Conservation (phyloP, 495 filamentous ascomycete genomes). For the Platismatia glauca region DNA sequence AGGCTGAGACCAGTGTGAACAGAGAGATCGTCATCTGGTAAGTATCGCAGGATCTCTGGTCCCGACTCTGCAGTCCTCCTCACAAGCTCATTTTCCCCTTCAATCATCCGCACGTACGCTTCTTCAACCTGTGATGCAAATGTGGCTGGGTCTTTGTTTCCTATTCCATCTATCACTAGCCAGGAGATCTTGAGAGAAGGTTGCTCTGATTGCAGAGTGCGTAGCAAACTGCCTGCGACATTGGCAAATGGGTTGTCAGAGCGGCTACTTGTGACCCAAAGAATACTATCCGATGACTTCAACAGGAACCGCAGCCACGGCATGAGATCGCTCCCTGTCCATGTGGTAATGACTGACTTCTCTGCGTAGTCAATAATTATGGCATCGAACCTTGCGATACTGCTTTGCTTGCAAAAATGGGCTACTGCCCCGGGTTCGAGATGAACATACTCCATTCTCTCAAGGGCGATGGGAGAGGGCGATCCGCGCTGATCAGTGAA, state of each 20-base stretch:
- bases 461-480: background rate
- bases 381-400: constrained; percentile 8
- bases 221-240: constrained; percentile 16
- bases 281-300: constrained; percentile 13
- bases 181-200: constrained; percentile 18
- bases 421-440: background rate
- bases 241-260: constrained; percentile 9
- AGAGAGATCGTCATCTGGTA: constrained; percentile 21
- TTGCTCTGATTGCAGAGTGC: constrained; percentile 21
- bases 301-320: constrained; percentile 20
- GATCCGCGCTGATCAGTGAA: background rate
- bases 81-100: constrained; percentile 7
- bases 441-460: background rate
- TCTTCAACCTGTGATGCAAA: background rate
- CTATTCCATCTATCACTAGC: constrained; percentile 5
- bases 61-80: background rate
- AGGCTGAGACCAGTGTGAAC: constrained; percentile 13
- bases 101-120: background rate
- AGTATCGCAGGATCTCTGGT: constrained; percentile 16
- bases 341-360: constrained; percentile 19
- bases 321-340: constrained; percentile 18
- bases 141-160: background rate
- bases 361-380: constrained; percentile 16
- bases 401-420: background rate
- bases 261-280: constrained; percentile 20